Base-by-base conservation (phyloP, 2,329 filamentous ascomycete genomes). In the Pseudopyricularia javanii region DNA sequence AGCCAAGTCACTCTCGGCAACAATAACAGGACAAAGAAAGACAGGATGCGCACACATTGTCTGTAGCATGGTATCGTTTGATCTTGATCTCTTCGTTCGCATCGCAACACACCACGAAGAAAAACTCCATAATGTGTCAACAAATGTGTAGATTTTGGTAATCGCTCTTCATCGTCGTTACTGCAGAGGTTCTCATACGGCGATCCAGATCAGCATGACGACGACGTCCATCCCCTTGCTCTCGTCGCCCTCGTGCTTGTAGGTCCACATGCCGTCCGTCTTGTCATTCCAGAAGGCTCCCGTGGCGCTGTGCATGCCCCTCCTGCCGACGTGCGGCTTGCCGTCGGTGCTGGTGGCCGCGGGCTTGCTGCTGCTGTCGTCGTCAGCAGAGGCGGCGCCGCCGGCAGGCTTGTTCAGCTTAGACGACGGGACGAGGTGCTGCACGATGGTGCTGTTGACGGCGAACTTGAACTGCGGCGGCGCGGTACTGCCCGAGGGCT, bases 361-460 rank as follows among this genome's bases (percentile, higher is more conserved):
- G 63, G 78, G 77, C 52, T 76, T 76, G 28, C 28, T 9, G 28
- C 28, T 30, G 28, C 9, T 9, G 28, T 30, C 9, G 12, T 48
- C 67, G 60, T 76, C 69, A 56, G 75, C 73, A 47, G 67, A 63
- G 56, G 71, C 68, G 56, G 66, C 66, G 62, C 75, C 69, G 57
- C 78, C 73, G 59, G 74, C 74, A 56, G 79, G 66, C 69, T 80
- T 82, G 70, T 80, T 84, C 50, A 82, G 72, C 53, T 79, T 73
- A 30, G 80, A 79, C 12, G 80, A 84, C 53, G 85, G 80, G 20
- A 85, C 80, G 33, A 91, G 76, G 73, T 97, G 91, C 74, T 98
- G 91, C 61, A 97, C 94, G 65, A 97, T 96, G 59, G 91, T 97
- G 75, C 88, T 94, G 78, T 95, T 97, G 72, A 95, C 90, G 61